Evolutionary conservation across 208 protist species (phyloP).

Genomic region (Trypanosoma conorhini): DNA sequence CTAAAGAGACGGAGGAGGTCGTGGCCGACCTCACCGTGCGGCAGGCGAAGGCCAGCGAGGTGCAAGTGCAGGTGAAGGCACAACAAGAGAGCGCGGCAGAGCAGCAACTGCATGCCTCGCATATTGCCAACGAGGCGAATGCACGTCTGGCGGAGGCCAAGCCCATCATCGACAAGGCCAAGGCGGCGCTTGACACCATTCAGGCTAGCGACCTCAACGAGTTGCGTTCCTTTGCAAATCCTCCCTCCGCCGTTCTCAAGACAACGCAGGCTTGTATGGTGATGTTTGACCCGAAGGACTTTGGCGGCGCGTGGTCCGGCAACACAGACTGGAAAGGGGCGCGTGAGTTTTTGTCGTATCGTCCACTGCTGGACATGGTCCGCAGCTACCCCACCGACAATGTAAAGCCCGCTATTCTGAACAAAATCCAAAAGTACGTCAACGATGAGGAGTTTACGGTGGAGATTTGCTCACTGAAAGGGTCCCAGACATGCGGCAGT

Average conservation of each 20-base stretch:
- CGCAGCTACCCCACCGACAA: constrained; percentile 96
- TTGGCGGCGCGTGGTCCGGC: constrained; percentile 84
- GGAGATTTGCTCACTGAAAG: constrained; percentile 90
- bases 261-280: constrained; percentile 97
- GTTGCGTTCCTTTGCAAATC: constrained; percentile 94
- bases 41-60: constrained; percentile 84
- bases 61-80: constrained; percentile 86
- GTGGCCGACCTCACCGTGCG: constrained; percentile 88
- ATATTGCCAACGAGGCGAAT: constrained; percentile 91
- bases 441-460: constrained; percentile 95
- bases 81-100: constrained; percentile 91
- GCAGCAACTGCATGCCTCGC: constrained; percentile 83
- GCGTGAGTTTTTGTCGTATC: constrained; percentile 90
- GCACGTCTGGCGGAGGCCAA: constrained; percentile 93
- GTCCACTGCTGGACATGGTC: constrained; percentile 94
- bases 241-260: constrained; percentile 94
- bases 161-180: constrained; percentile 91
- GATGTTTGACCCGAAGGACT: constrained; percentile 94
- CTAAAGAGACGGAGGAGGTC: constrained; percentile 86
- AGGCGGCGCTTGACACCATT: constrained; percentile 94
- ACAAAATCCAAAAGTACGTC: constrained; percentile 94
- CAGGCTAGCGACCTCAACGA: constrained; percentile 95
- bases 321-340: constrained; percentile 91
- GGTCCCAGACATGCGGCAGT: constrained; percentile 94
- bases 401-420: constrained; percentile 87